Percentiles rank a stretch among this genome's conserved stretches.
Evolutionary conservation across 768 basidiomycete species (phyloP).

Genomic region (Hygrocybe punicea): DNA sequence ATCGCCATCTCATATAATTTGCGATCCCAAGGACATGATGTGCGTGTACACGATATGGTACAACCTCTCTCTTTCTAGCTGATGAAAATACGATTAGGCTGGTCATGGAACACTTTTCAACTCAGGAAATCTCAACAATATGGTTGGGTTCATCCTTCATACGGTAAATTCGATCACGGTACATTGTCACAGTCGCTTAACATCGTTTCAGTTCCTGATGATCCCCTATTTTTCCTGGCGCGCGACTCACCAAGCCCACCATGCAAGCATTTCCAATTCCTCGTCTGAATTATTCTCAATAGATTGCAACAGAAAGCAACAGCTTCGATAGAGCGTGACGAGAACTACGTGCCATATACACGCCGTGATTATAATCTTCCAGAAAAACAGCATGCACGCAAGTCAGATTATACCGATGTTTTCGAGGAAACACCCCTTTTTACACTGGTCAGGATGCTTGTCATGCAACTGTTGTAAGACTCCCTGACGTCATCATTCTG

Average conservation of each 20-base stretch:
- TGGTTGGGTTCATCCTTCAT: slow-evolving; percentile 42
- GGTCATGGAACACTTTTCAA: slow-evolving; percentile 50
- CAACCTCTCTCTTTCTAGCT: not conserved
- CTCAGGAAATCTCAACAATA: slow-evolving; percentile 34
- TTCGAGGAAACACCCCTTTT: slow-evolving; percentile 51
- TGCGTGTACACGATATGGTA: not conserved
- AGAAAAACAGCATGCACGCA: slow-evolving; percentile 38
- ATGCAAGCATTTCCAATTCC: slow-evolving; percentile 43
- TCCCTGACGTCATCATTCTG: not conserved
- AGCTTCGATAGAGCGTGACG: slow-evolving; percentile 62
- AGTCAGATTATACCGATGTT: slow-evolving; percentile 44
- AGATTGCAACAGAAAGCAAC: slow-evolving; percentile 38
- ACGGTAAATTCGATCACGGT: slow-evolving; percentile 13
- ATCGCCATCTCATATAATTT: not conserved
- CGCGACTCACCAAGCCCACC: slow-evolving; percentile 59
- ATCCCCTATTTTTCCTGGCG: slow-evolving; percentile 68
- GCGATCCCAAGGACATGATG: not conserved
- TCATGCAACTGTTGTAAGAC: slow-evolving; percentile 49
- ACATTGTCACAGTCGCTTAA: too few species aligned
- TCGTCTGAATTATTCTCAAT: not conserved
- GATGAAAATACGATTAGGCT: not conserved
- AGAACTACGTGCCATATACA: slow-evolving; percentile 61
- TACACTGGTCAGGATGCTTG: slow-evolving; percentile 47
- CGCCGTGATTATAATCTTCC: slow-evolving; percentile 44
- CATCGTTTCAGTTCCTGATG: slow-evolving; percentile 30